Evolutionary conservation across 1,284 basidiomycete genomes (phyloP).

Genomic region (Malassezia restricta): DNA sequence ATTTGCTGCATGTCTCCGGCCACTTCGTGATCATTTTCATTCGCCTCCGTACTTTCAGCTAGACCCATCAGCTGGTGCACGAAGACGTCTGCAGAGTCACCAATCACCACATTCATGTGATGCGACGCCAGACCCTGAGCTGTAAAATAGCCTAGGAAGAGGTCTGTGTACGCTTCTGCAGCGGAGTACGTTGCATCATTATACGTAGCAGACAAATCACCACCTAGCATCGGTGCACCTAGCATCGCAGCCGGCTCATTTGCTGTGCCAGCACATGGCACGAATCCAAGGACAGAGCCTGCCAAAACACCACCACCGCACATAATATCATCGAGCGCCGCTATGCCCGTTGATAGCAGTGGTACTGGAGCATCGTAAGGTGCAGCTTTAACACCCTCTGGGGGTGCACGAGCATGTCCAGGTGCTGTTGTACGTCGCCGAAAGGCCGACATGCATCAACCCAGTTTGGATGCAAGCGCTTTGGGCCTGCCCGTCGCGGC

Average conservation of each 20-base stretch:
- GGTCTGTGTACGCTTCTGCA: conserved; percentile 60
- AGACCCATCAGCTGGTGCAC: conserved; percentile 32
- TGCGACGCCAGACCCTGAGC: conserved; percentile 67
- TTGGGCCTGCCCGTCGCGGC: too few species aligned
- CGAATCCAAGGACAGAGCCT: conserved; percentile 60
- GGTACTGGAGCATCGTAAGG: conserved; percentile 56
- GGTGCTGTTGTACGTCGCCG: conserved; percentile 54
- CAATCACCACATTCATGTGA: conserved; percentile 59
- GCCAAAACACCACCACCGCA: conserved; percentile 76
- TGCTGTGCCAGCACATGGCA: conserved; percentile 44
- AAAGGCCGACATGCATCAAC: conserved; percentile 58
- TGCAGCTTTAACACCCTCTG: conserved; percentile 57
- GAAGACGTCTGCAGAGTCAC: conserved; percentile 49
- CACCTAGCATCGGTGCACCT: conserved; percentile 50
- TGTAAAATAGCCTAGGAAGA: conserved; percentile 75
- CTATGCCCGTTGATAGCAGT: conserved; percentile 72
- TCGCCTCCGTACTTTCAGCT: conserved; percentile 2
- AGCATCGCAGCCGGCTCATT: conserved; percentile 21
- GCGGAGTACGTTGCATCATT: conserved; percentile 6
- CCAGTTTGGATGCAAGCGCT: too few species aligned
- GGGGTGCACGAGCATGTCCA: conserved; percentile 43
- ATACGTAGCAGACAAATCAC: not conserved
- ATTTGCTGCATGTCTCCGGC: conserved; percentile 19
- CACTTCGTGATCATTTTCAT: not conserved
- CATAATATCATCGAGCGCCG: conserved; percentile 88